A percentile compares a stretch with the other conserved stretches of the same genome.
Conservation (phyloP, 495 filamentous ascomycete genomes). For the Stereocaulon alpinum region DNA sequence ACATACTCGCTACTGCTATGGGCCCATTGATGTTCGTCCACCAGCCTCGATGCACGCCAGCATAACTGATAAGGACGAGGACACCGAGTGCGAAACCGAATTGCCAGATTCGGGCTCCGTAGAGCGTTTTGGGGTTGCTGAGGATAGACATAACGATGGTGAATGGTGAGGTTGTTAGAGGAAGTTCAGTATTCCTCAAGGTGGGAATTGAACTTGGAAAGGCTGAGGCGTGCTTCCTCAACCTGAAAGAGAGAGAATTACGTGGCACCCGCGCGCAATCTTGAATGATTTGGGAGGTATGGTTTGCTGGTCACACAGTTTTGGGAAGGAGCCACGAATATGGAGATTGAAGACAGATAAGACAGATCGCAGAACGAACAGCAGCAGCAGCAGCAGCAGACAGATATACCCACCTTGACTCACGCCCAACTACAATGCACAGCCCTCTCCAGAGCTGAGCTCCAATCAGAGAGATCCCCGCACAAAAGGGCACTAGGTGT, state of each 20-base stretch:
- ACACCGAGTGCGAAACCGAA: conserved; percentile 18
- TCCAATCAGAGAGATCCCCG: background rate
- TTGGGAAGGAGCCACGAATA: background rate
- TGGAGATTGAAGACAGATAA: background rate
- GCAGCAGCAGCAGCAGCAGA: background rate
- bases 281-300: background rate
- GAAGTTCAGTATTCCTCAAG: too few species aligned
- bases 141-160: conserved; percentile 21
- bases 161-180: too few species aligned
- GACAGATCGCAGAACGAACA: background rate
- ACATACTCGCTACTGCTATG: conserved; percentile 18
- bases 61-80: conserved; percentile 21
- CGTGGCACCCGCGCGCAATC: background rate
- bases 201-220: background rate
- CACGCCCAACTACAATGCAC: background rate
- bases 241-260: background rate
- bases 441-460: background rate
- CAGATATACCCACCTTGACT: background rate
- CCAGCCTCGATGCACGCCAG: conserved; percentile 22
- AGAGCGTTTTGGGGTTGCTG: conserved; percentile 11
- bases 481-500: background rate
- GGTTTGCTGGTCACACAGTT: background rate
- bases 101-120: conserved; percentile 20
- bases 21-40: conserved; percentile 22
- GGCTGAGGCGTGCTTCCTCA: background rate